phyloP scores from a whole-genome alignment of 73 alveolate genomes.

The Paramecium bursaria region DNA sequence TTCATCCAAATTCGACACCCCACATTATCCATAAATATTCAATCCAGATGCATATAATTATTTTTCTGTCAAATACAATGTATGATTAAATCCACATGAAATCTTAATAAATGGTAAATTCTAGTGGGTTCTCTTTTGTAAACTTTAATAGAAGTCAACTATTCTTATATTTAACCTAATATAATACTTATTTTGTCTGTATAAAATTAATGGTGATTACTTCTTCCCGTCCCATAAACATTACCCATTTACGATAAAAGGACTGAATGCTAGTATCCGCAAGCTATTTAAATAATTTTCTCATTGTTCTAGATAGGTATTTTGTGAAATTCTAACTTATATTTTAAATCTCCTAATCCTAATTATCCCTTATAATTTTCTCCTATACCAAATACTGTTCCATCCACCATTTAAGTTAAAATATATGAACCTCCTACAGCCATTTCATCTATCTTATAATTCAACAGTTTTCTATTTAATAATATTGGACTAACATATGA shows the following conservation, averaged over 20 bases:
- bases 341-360: constrained; percentile 49
- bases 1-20: constrained; percentile 11
- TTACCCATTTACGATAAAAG: constrained; percentile 16
- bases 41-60: constrained; percentile 22
- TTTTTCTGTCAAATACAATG: not conserved
- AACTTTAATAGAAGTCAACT: too few species aligned
- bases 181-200: not conserved
- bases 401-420: constrained; percentile 13
- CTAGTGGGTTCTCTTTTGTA: constrained; percentile 15
- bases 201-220: constrained; percentile 34
- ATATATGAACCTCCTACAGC: constrained; percentile 27
- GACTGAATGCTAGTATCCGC: constrained; percentile 46
- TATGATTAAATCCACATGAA: constrained; percentile 38
- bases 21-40: constrained; percentile 53
- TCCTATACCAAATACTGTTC: constrained; percentile 25
- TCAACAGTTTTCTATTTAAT: constrained; percentile 8
- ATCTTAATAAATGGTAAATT: not conserved
- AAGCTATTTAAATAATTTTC: constrained; percentile 12
- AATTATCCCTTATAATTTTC: constrained; percentile 59
- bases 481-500: not conserved
- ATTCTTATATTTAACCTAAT: not conserved
- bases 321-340: constrained; percentile 4
- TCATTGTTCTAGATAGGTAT: constrained; percentile 13
- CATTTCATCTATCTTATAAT: constrained; percentile 9
- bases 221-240: constrained; percentile 47